phyloP scores from a whole-genome alignment of 495 filamentous ascomycete genomes.

The Penicillium simplicissimum region DNA sequence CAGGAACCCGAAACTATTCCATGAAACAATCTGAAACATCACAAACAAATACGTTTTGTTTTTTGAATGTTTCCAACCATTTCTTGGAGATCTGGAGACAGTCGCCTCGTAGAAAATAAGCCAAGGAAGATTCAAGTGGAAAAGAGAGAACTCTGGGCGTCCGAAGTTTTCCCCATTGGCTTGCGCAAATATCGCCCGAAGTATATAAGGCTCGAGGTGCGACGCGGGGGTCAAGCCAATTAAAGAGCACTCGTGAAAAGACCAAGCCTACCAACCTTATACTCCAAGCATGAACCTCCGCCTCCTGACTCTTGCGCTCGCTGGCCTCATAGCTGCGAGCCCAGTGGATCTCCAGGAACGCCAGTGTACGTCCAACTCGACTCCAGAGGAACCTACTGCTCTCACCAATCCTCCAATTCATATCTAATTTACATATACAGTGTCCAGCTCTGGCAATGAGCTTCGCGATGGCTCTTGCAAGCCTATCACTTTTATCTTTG shows the following conservation, averaged over 20 bases:
- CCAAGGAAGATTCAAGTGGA: not conserved
- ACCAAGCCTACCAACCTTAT: not conserved
- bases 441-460: conserved; percentile 35
- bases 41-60: not conserved
- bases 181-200: not conserved
- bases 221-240: not conserved
- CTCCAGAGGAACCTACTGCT: not conserved
- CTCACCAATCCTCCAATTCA: not conserved
- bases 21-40: not conserved
- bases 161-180: not conserved
- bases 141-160: not conserved
- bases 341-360: conserved; percentile 19
- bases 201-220: not conserved
- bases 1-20: not conserved
- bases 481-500: conserved; percentile 53
- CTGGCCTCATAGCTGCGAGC: conserved; percentile 15
- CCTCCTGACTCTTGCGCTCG: conserved; percentile 13
- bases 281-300: conserved; percentile 11
- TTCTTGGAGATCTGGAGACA: not conserved
- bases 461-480: conserved; percentile 48
- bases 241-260: not conserved
- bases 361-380: conserved; percentile 9
- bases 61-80: not conserved
- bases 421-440: not conserved
- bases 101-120: not conserved